phyloP scores from a whole-genome alignment of 2,329 filamentous ascomycete species.

The Aspergillus latus region DNA sequence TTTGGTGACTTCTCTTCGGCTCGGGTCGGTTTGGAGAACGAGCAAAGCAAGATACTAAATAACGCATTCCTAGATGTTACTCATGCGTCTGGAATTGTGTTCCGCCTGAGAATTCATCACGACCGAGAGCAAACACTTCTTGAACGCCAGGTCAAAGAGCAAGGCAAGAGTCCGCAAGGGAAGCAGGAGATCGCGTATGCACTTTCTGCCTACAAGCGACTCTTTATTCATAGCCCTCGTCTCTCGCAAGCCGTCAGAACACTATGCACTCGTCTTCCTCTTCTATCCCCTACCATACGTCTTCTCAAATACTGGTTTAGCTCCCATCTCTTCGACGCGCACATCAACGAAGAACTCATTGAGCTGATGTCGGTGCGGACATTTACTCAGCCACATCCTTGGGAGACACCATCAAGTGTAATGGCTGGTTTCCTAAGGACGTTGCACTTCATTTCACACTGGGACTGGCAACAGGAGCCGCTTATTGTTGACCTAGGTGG shows the following conservation, averaged over 20 bases:
- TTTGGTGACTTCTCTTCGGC: slow-evolving; percentile 62
- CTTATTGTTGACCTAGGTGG: slow-evolving; percentile 73
- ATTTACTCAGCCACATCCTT: slow-evolving; percentile 81
- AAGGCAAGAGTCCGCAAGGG: slow-evolving; percentile 61
- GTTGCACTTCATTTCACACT: slow-evolving; percentile 74
- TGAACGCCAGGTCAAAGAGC: slow-evolving; percentile 75
- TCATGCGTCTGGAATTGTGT: slow-evolving; percentile 69
- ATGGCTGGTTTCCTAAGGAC: slow-evolving; percentile 80
- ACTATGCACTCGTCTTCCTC: slow-evolving; percentile 74
- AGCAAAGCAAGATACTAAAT: slow-evolving; percentile 67
- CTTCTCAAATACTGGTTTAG: slow-evolving; percentile 88
- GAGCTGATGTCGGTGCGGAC: slow-evolving; percentile 77
- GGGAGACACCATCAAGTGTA: slow-evolving; percentile 71
- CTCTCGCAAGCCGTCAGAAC: slow-evolving; percentile 80
- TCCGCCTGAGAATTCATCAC: slow-evolving; percentile 83
- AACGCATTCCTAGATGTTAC: slow-evolving; percentile 78
- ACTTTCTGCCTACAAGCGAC: slow-evolving; percentile 68
- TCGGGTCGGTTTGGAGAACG: slow-evolving; percentile 78
- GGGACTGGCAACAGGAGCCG: slow-evolving; percentile 88
- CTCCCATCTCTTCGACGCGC: slow-evolving; percentile 72
- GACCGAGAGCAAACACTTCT: slow-evolving; percentile 82
- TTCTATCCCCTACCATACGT: slow-evolving; percentile 78
- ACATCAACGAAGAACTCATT: slow-evolving; percentile 76
- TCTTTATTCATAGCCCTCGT: slow-evolving; percentile 69
- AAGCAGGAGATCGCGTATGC: slow-evolving; percentile 70